Evolutionary conservation across 768 basidiomycete genomes (phyloP), one percentile per base, ranked within the genome.

Genomic region (Rhodotorula kratochvilovae): DNA sequence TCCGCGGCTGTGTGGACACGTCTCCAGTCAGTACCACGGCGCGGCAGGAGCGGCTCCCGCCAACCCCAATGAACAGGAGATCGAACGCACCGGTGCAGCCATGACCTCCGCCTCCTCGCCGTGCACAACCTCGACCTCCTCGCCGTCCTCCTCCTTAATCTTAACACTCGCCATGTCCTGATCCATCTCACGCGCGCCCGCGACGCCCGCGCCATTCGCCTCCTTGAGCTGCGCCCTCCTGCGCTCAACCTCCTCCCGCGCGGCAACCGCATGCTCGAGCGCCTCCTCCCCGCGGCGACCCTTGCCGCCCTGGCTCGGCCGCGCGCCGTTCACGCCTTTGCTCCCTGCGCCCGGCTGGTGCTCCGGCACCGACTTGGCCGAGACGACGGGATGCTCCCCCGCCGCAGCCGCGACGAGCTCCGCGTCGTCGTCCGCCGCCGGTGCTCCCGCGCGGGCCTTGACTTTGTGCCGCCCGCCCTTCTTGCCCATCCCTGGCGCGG

Each of bases 211-310:
- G 8, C 70, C 70, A 42, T 71, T 65, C 51, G 33, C 64, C n/a
- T 60, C 72, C 58, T 68, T 75, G 21, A 70, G 43, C 39, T 71
- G 46, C 23, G 61, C 67, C 27, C 74, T 21, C 29, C 74, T 21
- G 13, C 74, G 55, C 58, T 75, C 74, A n/a, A 75, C 74, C 57
- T 75, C 61, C 48, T 75, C 74, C n/a, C 74, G 39, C 50, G 70
- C 68, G 7, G 74, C 74, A 10, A 71, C 71, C 1, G 71, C 74
- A 53, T 75, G 67, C 55, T 75, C 67, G 35, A 75, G 58, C 13
- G 70, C 74, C 53, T 71, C 74, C n/a, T 75, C 74, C 12, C 70
- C 74, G n/a, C 29, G 39, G 19, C 45, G 23, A 10, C 74, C 74
- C 46, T 75, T 75, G 25, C 74, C 74, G 21, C 69, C 69, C 53